Base-by-base conservation (phyloP, 176 grass and related monocot species). In the Eragrostis curvula region DNA sequence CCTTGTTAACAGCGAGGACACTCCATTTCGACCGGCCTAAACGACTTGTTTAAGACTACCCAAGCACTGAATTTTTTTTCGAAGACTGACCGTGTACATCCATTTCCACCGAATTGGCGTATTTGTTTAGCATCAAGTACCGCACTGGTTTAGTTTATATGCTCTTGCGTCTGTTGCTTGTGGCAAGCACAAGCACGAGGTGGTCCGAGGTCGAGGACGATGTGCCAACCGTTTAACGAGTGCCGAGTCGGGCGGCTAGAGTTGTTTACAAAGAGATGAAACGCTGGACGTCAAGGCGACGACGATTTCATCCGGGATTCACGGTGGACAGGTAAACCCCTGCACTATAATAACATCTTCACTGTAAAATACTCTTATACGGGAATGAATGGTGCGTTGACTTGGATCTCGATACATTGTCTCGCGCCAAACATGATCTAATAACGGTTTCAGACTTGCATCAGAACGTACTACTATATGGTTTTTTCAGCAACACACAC, bases 61-160 rank as follows among this genome's bases (percentile, higher is more conserved):
- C 36, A 41, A 53, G 23, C 18, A 47, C 24, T n/a, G 13, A 3
- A 9, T 64, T 64, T 64, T 29, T 32, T 32, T 5, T 18, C 1
- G 6, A 17, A 30, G 60, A 32, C 60, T 64, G 60, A 29, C 60
- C 27, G 17, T 32, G 52, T 15, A 40, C 65, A 39, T 20, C 42
- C 36, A 2, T 45, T 11, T 42, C 13, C 20, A 25, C 42, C 8
- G 9, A 76, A 47, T 5, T 11, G 14, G 39, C 47, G 23, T 20
- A 9, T 27, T 67, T 80, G 56, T 86, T 48, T 58, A 73, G 79
- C 68, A 4, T 61, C 58, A 29, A 20, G 42, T 20, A 73, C 68
- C 68, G 5, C 24, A 44, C 43, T 66, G 3, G 29, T 79, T 77
- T 62, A 70, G 64, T 36, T 13, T 12, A 14, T 5, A 8, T 76